Evolutionary conservation across 2,329 filamentous ascomycete species (phyloP), one percentile per base, ranked within the genome.

Genomic region (Periconia sp.): DNA sequence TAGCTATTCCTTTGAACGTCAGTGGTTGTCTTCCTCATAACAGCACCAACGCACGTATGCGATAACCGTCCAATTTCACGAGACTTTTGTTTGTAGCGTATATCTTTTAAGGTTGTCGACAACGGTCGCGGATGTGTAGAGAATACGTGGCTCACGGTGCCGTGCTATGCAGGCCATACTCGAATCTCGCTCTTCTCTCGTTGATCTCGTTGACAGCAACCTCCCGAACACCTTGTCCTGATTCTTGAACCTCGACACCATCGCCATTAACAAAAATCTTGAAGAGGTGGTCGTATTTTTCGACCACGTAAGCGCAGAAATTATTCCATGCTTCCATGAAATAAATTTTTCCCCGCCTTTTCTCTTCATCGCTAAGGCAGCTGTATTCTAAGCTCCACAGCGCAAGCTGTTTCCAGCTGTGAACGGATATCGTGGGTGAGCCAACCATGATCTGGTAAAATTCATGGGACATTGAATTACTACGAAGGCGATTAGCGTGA

Each of bases 391-490:
- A 58, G 50, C 77, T 79, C 77, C 77, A 80, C 33, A 71, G 59
- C 2, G 73, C 76, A 0, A 80, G 74, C 70, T 91, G 87, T 66
- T 87, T 87, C 85, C 88, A 89, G 42, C 88, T 88, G 57, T 83
- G 83, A 0, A 92, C 71, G 17, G 80, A 82, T 81, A 91, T 89
- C 53, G 84, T 80, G 13, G 80, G 77, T 43, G 84, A 85, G 45
- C 88, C 89, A 8, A 89, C 81, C 79, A 91, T 85, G 54, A 87
- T 81, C 66, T 92, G 89, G 68, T 91, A 91, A 66, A 91, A 91
- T 65, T 92, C 89, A 59, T 91, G 87, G 1, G 86, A 87, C 42
- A 91, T 79, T 1, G 85, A 85, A 14, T 88, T 90, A 58, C 86
- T 89, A 53, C 15, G 13, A 8, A 23, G 31, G 23, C 1, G 7